Conservation (phyloP, 306 rosid genomes). For the Pachyrhizus erosus region DNA sequence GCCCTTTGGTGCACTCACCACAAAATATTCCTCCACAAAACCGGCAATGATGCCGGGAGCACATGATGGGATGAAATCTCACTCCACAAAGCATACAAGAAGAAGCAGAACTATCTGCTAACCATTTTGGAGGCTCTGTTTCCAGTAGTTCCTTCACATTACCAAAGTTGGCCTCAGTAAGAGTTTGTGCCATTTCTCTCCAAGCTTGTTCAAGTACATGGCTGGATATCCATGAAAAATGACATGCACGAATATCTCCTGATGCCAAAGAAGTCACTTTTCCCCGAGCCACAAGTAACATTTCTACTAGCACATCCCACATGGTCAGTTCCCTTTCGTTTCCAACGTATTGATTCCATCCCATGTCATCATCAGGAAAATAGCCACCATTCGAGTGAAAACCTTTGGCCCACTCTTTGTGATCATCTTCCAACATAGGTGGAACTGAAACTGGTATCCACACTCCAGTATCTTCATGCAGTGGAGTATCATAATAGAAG, state of each 20-base stretch:
- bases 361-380: constrained; percentile 89
- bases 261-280: constrained; percentile 76
- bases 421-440: constrained; percentile 86
- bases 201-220: constrained; percentile 89
- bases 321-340: constrained; percentile 89
- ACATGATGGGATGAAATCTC: constrained; percentile 93
- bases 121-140: constrained; percentile 93
- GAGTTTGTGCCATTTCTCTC: constrained; percentile 93
- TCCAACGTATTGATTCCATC: constrained; percentile 75
- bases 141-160: constrained; percentile 74
- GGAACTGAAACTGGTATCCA: constrained; percentile 99
- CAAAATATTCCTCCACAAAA: constrained; percentile 99
- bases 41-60: constrained; percentile 95
- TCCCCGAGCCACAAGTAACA: constrained; percentile 86
- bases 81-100: constrained; percentile 94
- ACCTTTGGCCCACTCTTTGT: constrained; percentile 72
- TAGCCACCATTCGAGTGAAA: constrained; percentile 77
- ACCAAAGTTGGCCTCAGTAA: constrained; percentile 75
- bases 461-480: constrained; percentile 82
- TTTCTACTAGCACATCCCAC: constrained; percentile 97
- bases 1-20: constrained; percentile 86
- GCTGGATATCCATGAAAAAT: constrained; percentile 69
- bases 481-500: constrained; percentile 80
- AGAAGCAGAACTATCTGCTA: constrained; percentile 90
- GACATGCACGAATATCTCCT: constrained; percentile 53